Evolutionary conservation across 1,139 yeast species (phyloP).

Genomic region (Protomyces inouyei): DNA sequence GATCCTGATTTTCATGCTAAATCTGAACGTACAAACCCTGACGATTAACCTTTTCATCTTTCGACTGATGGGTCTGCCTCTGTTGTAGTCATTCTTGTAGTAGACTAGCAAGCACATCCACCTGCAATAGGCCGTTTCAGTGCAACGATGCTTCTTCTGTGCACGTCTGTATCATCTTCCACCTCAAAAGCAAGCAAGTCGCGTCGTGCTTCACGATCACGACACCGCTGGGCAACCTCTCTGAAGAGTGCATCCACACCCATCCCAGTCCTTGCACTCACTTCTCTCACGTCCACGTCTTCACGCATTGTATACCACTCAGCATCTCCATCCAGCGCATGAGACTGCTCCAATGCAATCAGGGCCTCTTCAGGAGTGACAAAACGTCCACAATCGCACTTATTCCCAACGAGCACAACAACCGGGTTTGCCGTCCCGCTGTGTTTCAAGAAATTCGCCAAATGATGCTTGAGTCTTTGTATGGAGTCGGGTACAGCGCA

Average conservation of each 20-base stretch:
- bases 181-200: constrained; percentile 8
- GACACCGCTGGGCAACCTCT: constrained; percentile 2
- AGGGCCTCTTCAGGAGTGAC: background rate
- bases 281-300: background rate
- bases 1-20: background rate
- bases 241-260: constrained; percentile 11
- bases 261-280: constrained; percentile 8
- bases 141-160: too few species aligned
- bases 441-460: constrained; percentile 48
- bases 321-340: background rate
- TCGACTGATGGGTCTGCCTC: constrained; percentile 2
- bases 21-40: background rate
- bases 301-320: background rate
- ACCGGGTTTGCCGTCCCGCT: constrained; percentile 52
- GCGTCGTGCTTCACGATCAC: constrained; percentile 8
- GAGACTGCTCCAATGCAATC: background rate
- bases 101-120: background rate
- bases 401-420: constrained; percentile 55
- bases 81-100: background rate
- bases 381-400: constrained; percentile 41
- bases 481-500: constrained; percentile 52
- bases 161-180: background rate
- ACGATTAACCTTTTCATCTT: background rate
- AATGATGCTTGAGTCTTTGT: constrained; percentile 51
- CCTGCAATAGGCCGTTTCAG: background rate